Evolutionary conservation across 805 yeast species (phyloP).

Genomic region (Sugiyamaella chiloensis): DNA sequence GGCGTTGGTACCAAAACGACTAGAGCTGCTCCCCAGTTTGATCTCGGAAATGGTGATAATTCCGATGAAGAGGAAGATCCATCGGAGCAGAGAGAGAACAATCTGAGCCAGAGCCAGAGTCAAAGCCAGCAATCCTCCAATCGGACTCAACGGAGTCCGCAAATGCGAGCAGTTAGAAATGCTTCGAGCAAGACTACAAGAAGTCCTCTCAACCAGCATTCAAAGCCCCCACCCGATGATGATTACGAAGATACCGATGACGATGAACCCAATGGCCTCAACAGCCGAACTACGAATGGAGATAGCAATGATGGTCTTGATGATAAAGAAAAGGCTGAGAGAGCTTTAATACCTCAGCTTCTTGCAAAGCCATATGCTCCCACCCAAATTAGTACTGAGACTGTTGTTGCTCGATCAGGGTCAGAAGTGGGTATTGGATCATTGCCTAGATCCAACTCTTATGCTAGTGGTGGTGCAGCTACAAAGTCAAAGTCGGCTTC

Average conservation of each 20-base stretch:
- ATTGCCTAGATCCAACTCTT: not conserved
- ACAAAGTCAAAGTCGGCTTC: constrained; percentile 4
- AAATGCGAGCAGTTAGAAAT: not conserved
- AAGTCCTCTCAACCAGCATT: not conserved
- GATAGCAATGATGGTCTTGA: constrained; percentile 10
- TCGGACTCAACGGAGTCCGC: not conserved
- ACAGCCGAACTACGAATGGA: not conserved
- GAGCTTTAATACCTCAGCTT: constrained; percentile 11
- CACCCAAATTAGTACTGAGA: constrained; percentile 24
- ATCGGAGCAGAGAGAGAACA: too few relatives aligned
- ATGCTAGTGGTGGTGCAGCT: not conserved
- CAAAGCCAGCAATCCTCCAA: too few relatives aligned
- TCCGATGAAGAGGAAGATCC: constrained; percentile 10
- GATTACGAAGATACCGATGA: constrained; percentile 14
- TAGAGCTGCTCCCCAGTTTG: not conserved
- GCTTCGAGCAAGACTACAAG: not conserved
- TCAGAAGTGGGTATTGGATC: constrained; percentile 1
- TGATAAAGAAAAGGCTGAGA: not conserved
- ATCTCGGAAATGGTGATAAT: not conserved
- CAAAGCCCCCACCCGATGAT: constrained; percentile 1
- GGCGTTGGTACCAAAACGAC: not conserved
- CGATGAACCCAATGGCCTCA: not conserved
- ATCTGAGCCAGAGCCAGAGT: too few relatives aligned
- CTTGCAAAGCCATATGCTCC: constrained; percentile 20
- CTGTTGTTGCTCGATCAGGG: constrained; percentile 22